Conservation (phyloP, 2,329 filamentous ascomycete species). For the Penicillium brasilianum region DNA sequence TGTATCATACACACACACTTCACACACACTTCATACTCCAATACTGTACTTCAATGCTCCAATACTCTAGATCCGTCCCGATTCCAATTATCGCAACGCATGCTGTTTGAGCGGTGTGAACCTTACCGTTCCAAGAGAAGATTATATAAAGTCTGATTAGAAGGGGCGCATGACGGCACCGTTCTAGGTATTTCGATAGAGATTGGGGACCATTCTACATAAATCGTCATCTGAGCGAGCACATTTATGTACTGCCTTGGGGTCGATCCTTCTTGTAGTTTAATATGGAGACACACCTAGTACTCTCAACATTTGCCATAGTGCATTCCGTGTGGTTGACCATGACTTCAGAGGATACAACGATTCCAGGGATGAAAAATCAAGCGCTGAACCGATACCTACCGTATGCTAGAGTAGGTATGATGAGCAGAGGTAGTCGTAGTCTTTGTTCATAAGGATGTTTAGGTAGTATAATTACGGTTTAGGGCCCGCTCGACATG, state of each 20-base stretch:
- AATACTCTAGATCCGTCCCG: not conserved
- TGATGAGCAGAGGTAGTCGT: not conserved
- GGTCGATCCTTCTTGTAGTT: not conserved
- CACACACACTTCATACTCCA: constrained; percentile 16
- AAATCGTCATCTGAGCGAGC: not conserved
- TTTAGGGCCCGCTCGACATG: too few relatives aligned
- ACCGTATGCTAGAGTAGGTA: not conserved
- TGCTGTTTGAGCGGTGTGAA: constrained; percentile 31
- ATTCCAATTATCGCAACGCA: constrained; percentile 25
- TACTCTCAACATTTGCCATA: not conserved
- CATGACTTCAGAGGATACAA: not conserved
- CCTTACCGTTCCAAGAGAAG: constrained; percentile 16
- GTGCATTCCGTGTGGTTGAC: not conserved
- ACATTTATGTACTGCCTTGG: not conserved
- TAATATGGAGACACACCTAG: not conserved
- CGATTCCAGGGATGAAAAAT: not conserved
- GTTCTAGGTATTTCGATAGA: too few relatives aligned
- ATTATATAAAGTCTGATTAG: not conserved
- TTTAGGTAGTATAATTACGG: too few relatives aligned
- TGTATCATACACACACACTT: constrained; percentile 35
- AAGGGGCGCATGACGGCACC: not conserved
- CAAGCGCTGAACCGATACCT: not conserved
- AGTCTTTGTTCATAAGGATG: not conserved
- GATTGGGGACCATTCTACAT: not conserved
- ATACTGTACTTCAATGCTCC: not conserved